These are phyloP conservation scores for Hypericum perforatum DNA, from an alignment of 345 rosid genomes.

Conservation along the genomic window DNA sequence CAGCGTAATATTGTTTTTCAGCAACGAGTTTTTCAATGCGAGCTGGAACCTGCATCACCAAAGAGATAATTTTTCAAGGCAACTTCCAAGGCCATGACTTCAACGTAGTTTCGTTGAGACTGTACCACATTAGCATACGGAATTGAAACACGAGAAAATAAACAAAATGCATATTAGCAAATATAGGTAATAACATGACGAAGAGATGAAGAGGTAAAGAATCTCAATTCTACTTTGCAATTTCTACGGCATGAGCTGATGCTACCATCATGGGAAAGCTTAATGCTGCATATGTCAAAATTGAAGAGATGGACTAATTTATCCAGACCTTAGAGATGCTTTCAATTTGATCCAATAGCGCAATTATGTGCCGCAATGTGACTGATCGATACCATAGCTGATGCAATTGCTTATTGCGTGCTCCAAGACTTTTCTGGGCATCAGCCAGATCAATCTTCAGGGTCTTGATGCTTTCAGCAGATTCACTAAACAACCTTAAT, in stretches of 20 bases:
- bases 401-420: constrained; percentile 89
- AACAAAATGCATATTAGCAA: too few species aligned
- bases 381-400: constrained; percentile 99
- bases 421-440: constrained; percentile 72
- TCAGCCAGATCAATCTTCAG: constrained; percentile 87
- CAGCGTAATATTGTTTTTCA: constrained; percentile 86
- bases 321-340: constrained; percentile 87
- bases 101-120: too few species aligned
- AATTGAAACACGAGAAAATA: too few species aligned
- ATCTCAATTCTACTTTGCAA: neutral
- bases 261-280: neutral
- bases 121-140: too few species aligned
- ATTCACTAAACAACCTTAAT: constrained; percentile 88
- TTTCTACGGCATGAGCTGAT: neutral
- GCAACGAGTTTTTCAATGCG: constrained; percentile 84
- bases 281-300: neutral
- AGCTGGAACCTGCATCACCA: constrained; percentile 61
- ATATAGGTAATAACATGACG: too few species aligned
- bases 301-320: neutral
- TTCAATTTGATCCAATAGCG: constrained; percentile 91
- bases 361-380: constrained; percentile 89
- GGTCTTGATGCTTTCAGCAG: constrained; percentile 59
- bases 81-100: neutral
- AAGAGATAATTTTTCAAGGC: neutral
- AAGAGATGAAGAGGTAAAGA: too few species aligned